phyloP scores from a whole-genome alignment of 2,329 filamentous ascomycete genomes.

The Pyrenophora tritici-repentis region DNA sequence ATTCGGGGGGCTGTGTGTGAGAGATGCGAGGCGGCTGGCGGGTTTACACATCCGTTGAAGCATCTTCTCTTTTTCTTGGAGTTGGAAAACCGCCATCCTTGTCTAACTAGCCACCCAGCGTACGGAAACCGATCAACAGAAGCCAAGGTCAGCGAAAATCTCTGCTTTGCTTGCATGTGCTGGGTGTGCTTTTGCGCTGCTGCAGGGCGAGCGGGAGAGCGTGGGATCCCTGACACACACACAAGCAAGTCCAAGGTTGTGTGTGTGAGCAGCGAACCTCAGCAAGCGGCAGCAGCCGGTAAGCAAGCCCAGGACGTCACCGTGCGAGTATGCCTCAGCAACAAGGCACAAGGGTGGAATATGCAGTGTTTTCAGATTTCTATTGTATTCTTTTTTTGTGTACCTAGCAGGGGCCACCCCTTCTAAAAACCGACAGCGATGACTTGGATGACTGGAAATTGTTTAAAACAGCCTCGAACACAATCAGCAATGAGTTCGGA shows the following conservation, averaged over 20 bases:
- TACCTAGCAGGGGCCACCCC: conserved; percentile 18
- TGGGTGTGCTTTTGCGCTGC: conserved; percentile 2
- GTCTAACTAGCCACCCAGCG: no score
- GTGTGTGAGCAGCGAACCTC: conserved; percentile 10
- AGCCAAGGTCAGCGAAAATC: conserved; percentile 10
- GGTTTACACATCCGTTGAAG: no score
- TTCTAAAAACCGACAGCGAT: conserved; percentile 15
- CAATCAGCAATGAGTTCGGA: conserved; percentile 24
- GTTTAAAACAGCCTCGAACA: conserved; percentile 33
- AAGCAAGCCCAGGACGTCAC: conserved; percentile 19
- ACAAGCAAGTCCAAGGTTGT: no score
- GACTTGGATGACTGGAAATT: conserved; percentile 14
- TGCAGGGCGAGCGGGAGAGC: conserved; percentile 8
- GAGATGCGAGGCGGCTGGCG: no score
- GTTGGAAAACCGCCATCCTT: background rate
- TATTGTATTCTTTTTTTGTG: conserved; percentile 20
- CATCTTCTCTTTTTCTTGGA: no score
- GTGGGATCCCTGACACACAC: conserved; percentile 3
- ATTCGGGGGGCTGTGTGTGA: no score
- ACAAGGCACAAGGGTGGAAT: background rate
- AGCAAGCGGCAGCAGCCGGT: conserved; percentile 22
- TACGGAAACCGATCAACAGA: background rate
- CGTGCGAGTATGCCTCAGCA: background rate
- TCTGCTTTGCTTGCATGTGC: conserved; percentile 10
- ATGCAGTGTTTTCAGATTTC: background rate